These are phyloP conservation scores for Asterionellopsis glacialis DNA, from an alignment of 108 stramenopile genomes.

Conservation along the genomic window DNA sequence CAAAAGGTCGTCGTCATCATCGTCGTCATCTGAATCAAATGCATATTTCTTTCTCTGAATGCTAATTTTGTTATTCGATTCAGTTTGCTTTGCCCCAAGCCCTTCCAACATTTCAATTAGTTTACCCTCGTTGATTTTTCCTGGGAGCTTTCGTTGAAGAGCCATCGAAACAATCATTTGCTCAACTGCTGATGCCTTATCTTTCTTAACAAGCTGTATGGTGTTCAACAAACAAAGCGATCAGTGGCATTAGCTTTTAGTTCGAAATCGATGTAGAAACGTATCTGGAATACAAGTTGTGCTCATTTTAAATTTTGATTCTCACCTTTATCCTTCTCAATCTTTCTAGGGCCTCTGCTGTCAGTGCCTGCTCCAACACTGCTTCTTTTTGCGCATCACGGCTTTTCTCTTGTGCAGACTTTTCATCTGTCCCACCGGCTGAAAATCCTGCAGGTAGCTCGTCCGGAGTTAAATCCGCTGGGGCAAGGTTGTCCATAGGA, in stretches of 20 bases:
- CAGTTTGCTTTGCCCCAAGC: conserved; percentile 32
- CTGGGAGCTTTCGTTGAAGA: conserved; percentile 70
- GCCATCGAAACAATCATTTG: conserved; percentile 71
- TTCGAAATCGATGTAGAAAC: no score
- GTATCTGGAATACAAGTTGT: neutral
- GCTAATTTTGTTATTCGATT: conserved; percentile 43
- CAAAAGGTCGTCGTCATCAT: conserved; percentile 66
- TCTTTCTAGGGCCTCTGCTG: conserved; percentile 72
- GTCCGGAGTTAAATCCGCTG: conserved; percentile 13
- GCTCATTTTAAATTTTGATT: neutral
- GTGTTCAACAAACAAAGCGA: neutral
- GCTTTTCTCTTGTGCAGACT: neutral
- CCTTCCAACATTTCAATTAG: conserved; percentile 87
- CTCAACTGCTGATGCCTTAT: conserved; percentile 56
- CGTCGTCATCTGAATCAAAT: conserved; percentile 86
- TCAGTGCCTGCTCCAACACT: conserved; percentile 77
- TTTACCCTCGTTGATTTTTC: conserved; percentile 68
- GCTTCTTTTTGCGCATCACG: conserved; percentile 57
- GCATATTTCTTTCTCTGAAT: conserved; percentile 86
- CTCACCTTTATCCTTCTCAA: conserved; percentile 65
- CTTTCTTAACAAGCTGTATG: conserved; percentile 54
- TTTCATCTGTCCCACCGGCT: neutral
- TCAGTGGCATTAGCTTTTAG: no score
- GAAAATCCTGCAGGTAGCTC: conserved; percentile 48
- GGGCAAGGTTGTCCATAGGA: conserved; percentile 16